These are phyloP conservation scores for Aspergillus bombycis DNA, from an alignment of 2,329 filamentous ascomycete species.

Conservation along the genomic window DNA sequence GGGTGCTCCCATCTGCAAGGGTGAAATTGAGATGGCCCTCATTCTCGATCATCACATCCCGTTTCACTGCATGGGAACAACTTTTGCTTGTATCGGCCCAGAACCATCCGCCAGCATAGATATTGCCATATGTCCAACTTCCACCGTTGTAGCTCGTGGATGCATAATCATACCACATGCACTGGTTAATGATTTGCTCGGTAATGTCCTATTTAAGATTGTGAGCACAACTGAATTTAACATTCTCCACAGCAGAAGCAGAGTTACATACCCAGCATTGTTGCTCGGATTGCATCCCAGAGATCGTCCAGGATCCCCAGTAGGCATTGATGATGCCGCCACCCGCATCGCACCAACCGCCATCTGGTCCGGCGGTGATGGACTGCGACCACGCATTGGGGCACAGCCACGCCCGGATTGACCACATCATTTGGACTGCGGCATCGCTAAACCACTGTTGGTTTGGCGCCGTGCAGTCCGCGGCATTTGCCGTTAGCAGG, in stretches of 20 bases:
- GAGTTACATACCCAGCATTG: slow-evolving; percentile 12
- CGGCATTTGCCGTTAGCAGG: slow-evolving; percentile 3
- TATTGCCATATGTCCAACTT: slow-evolving; percentile 10
- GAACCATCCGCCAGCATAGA: slow-evolving; percentile 16
- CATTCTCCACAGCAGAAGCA: background rate
- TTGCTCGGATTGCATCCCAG: slow-evolving; percentile 12
- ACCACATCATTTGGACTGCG: slow-evolving; percentile 17
- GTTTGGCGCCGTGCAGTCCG: slow-evolving; percentile 12
- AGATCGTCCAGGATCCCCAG: slow-evolving; percentile 9
- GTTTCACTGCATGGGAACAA: slow-evolving; percentile 12
- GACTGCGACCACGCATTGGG: slow-evolving; percentile 13
- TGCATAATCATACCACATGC: slow-evolving; percentile 15
- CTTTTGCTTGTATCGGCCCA: slow-evolving; percentile 10
- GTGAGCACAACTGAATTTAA: background rate
- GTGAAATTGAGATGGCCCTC: slow-evolving; percentile 8
- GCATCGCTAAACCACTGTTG: slow-evolving; percentile 11
- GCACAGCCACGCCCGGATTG: slow-evolving; percentile 13
- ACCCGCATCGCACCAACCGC: slow-evolving; percentile 13
- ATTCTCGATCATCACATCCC: background rate
- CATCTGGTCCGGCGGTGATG: slow-evolving; percentile 8
- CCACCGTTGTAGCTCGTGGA: slow-evolving; percentile 13
- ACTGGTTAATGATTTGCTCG: slow-evolving; percentile 16
- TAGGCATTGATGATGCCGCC: slow-evolving; percentile 11
- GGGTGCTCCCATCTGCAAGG: slow-evolving; percentile 11
- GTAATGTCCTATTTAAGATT: slow-evolving; percentile 9